phyloP scores from a whole-genome alignment of 2,329 filamentous ascomycete species.

The Tolypocladium guangdongense region DNA sequence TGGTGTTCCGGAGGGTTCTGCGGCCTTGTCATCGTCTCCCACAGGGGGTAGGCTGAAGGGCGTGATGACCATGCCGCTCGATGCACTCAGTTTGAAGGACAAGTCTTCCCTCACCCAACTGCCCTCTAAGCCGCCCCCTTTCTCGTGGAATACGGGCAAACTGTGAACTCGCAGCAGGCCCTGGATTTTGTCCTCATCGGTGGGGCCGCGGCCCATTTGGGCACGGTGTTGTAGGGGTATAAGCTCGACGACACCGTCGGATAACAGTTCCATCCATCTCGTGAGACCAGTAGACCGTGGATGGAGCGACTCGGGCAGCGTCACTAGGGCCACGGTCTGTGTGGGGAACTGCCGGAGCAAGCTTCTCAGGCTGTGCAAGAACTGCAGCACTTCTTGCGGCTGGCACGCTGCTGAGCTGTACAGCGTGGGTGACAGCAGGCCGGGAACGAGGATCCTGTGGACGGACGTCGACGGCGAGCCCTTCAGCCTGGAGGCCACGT shows the following conservation, averaged over 20 bases:
- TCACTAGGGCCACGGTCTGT: slow-evolving; percentile 61
- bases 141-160: slow-evolving; percentile 77
- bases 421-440: slow-evolving; percentile 72
- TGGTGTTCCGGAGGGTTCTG: slow-evolving; percentile 26
- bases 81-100: slow-evolving; percentile 78
- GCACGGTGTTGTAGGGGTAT: slow-evolving; percentile 52
- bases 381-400: slow-evolving; percentile 67
- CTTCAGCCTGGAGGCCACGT: slow-evolving; percentile 43
- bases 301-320: slow-evolving; percentile 70
- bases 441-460: slow-evolving; percentile 78
- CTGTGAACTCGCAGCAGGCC: slow-evolving; percentile 77
- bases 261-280: slow-evolving; percentile 76
- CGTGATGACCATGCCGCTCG: slow-evolving; percentile 70
- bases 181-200: slow-evolving; percentile 64
- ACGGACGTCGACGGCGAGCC: slow-evolving; percentile 48
- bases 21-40: slow-evolving; percentile 51
- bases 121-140: slow-evolving; percentile 64
- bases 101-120: slow-evolving; percentile 70
- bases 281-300: slow-evolving; percentile 65
- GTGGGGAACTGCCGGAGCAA: slow-evolving; percentile 58
- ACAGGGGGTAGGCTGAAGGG: slow-evolving; percentile 84
- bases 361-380: slow-evolving; percentile 67
- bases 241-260: slow-evolving; percentile 79
- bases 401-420: slow-evolving; percentile 60
- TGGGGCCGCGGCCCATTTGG: slow-evolving; percentile 36